These are phyloP conservation scores for Globisporangium echinulatum DNA, from an alignment of 352 stramenopile species.

Conservation along the genomic window DNA sequence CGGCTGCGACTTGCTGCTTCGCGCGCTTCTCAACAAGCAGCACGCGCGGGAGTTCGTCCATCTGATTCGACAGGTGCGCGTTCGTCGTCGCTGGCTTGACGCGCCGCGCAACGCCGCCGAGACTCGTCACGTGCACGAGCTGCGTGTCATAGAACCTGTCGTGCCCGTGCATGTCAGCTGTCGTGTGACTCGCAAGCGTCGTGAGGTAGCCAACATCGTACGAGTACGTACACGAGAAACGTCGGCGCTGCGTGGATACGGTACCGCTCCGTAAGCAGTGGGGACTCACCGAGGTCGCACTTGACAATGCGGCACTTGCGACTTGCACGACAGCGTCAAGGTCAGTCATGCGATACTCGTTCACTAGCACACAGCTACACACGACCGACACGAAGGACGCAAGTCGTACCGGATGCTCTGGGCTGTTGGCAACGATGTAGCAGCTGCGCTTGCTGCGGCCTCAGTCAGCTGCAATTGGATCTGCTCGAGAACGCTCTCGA, in stretches of 20 bases:
- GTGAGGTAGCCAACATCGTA: not conserved
- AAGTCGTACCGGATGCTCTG: constrained; percentile 7
- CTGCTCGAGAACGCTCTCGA: constrained; percentile 54
- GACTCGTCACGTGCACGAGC: constrained; percentile 53
- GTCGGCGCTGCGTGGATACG: constrained; percentile 64
- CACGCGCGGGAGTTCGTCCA: constrained; percentile 53
- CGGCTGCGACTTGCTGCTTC: constrained; percentile 50
- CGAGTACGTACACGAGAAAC: constrained; percentile 52
- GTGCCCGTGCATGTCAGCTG: constrained; percentile 5
- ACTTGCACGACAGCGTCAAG: constrained; percentile 4
- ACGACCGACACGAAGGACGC: not conserved
- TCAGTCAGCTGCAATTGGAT: constrained; percentile 29
- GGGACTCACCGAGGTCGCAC: constrained; percentile 64
- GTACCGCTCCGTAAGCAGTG: constrained; percentile 49
- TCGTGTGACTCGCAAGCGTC: not conserved
- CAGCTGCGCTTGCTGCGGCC: not conserved
- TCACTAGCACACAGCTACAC: too few relatives aligned
- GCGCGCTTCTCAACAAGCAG: constrained; percentile 47
- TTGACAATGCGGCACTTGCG: constrained; percentile 57
- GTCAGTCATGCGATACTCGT: not conserved
- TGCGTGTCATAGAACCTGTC: constrained; percentile 46
- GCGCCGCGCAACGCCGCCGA: constrained; percentile 45
- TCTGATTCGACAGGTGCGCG: constrained; percentile 40
- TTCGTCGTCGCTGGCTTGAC: constrained; percentile 57
- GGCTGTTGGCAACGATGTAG: not conserved